phyloP scores from a whole-genome alignment of 129 eudicot species.

The Flaveria sonorensis region DNA sequence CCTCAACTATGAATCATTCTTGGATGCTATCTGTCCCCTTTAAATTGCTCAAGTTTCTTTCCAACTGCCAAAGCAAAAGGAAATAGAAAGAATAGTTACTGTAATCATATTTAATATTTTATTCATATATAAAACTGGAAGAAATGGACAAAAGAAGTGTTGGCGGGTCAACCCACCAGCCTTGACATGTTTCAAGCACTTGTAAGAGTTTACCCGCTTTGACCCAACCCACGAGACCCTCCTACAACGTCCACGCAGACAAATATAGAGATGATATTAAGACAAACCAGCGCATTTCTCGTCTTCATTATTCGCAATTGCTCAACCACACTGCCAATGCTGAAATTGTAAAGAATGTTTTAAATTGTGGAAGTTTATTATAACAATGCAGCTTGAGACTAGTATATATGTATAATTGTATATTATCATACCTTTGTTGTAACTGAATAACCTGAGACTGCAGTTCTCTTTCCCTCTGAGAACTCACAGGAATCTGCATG shows the following conservation, averaged over 20 bases:
- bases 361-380: not conserved
- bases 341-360: slow-evolving; percentile 41
- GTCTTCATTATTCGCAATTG: slow-evolving; percentile 76
- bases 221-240: slow-evolving; percentile 6
- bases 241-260: not conserved
- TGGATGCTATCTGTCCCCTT: slow-evolving; percentile 39
- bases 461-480: slow-evolving; percentile 69
- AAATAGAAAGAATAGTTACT: not conserved
- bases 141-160: not conserved
- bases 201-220: not conserved
- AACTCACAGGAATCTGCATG: slow-evolving; percentile 49
- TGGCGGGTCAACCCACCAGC: not conserved
- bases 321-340: slow-evolving; percentile 83
- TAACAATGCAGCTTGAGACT: slow-evolving; percentile 6
- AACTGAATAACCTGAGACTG: slow-evolving; percentile 69
- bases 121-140: not conserved
- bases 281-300: slow-evolving; percentile 70
- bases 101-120: not conserved
- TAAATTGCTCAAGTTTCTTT: slow-evolving; percentile 49
- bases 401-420: not conserved
- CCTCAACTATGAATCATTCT: slow-evolving; percentile 26
- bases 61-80: slow-evolving; percentile 58
- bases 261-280: not conserved
- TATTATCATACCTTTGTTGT: slow-evolving; percentile 70
- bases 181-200: not conserved